A percentile compares a stretch with the other conserved stretches of the same genome.
Evolutionary conservation across 352 stramenopile genomes (phyloP).

Genomic region (Phytophthora sojae): DNA sequence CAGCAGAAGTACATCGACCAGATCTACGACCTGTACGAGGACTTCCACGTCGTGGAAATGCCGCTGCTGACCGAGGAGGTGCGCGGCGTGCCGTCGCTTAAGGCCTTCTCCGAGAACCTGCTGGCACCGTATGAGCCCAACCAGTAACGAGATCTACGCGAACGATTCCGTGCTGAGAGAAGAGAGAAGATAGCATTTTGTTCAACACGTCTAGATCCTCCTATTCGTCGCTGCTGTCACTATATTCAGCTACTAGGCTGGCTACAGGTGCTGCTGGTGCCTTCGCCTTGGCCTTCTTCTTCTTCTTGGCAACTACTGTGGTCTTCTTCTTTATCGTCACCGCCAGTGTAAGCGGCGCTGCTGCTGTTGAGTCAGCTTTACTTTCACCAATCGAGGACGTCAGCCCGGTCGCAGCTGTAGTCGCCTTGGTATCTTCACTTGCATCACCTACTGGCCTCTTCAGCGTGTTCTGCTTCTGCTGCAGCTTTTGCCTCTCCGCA

Average conservation of each 20-base stretch:
- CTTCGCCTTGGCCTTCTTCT: slow-evolving; percentile 45
- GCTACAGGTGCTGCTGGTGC: slow-evolving; percentile 43
- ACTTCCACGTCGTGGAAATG: slow-evolving; percentile 99
- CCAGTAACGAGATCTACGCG: slow-evolving; percentile 41
- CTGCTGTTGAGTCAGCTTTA: slow-evolving; percentile 14
- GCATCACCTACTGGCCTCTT: slow-evolving; percentile 35
- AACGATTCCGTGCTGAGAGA: slow-evolving; percentile 8
- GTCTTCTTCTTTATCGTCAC: slow-evolving; percentile 51
- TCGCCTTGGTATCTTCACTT: slow-evolving; percentile 9
- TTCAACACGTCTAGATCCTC: slow-evolving; percentile 23
- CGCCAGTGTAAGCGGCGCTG: slow-evolving; percentile 38
- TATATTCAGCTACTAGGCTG: slow-evolving; percentile 83
- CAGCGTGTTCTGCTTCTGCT: slow-evolving; percentile 30
- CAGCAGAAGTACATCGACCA: slow-evolving; percentile 99
- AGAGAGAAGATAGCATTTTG: slow-evolving; percentile 12
- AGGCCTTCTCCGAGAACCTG: slow-evolving; percentile 94
- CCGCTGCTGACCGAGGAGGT: slow-evolving; percentile 99
- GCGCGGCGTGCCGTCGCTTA: slow-evolving; percentile 94
- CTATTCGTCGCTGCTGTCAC: slow-evolving; percentile 70
- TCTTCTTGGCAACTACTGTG: slow-evolving; percentile 32
- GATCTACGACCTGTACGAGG: slow-evolving; percentile 99
- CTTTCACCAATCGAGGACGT: slow-evolving; percentile 1
- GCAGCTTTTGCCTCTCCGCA: slow-evolving; percentile 48
- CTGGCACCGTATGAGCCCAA: slow-evolving; percentile 93
- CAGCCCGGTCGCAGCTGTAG: neutral